Evolutionary conservation across 148 eudicot genomes (phyloP).

Genomic region (Rhododendron griersonianum): DNA sequence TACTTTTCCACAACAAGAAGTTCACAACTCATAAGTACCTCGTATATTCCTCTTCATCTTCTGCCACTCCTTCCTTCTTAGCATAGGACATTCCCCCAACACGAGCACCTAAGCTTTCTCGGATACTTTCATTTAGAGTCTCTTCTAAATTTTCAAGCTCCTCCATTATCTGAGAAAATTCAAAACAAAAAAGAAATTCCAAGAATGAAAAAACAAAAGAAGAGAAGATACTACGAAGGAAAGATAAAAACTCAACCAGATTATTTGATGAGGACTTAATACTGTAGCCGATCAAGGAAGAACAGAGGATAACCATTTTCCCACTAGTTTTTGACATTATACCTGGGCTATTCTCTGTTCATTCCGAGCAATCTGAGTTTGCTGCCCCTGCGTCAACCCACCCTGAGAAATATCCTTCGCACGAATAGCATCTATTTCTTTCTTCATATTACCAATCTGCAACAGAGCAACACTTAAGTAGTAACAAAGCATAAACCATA

Average conservation of each 20-base stretch:
- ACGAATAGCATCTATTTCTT: conserved; percentile 96
- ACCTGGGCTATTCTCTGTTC: conserved; percentile 96
- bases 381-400: conserved; percentile 98
- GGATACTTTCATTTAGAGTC: conserved; percentile 92
- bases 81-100: conserved; percentile 41
- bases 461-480: neutral
- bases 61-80: conserved; percentile 55
- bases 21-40: conserved; percentile 44
- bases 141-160: conserved; percentile 99
- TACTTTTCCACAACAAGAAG: neutral
- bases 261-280: neutral
- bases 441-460: conserved; percentile 96
- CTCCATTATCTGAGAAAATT: conserved; percentile 55
- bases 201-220: neutral
- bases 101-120: conserved; percentile 90
- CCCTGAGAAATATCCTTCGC: conserved; percentile 98
- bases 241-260: neutral
- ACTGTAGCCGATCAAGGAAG: neutral
- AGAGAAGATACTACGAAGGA: conserved; percentile 6
- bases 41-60: conserved; percentile 61
- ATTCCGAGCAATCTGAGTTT: conserved; percentile 99
- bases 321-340: neutral
- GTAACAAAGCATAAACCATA: neutral
- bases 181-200: neutral
- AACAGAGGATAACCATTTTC: neutral